phyloP scores from a whole-genome alignment of 768 basidiomycete genomes.

The Leucosporidium creatinivorum region DNA sequence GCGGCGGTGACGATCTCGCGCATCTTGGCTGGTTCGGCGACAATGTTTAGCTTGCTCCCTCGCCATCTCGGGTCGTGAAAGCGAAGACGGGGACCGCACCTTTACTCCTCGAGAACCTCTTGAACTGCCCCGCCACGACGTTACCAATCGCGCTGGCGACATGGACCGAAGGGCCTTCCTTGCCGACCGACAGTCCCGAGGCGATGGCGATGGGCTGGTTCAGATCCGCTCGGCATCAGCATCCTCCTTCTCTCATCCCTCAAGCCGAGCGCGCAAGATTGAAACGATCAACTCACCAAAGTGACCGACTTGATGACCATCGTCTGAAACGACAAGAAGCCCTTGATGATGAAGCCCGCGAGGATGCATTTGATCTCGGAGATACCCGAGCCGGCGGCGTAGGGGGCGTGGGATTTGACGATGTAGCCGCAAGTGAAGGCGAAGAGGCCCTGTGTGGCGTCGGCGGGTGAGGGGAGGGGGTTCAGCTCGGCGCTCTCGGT shows the following conservation, averaged over 20 bases:
- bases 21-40: slow-evolving; percentile 55
- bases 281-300: slow-evolving; percentile 53
- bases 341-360: slow-evolving; percentile 94
- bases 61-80: slow-evolving; percentile 35
- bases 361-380: slow-evolving; percentile 98
- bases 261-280: neutral
- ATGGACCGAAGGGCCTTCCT: slow-evolving; percentile 97
- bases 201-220: slow-evolving; percentile 87
- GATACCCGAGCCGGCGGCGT: slow-evolving; percentile 96
- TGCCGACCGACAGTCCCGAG: slow-evolving; percentile 92
- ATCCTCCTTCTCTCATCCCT: neutral
- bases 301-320: slow-evolving; percentile 91
- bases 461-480: neutral
- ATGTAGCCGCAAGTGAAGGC: slow-evolving; percentile 82
- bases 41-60: neutral
- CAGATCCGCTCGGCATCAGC: neutral
- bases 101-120: slow-evolving; percentile 76
- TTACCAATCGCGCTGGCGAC: slow-evolving; percentile 90
- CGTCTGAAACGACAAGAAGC: slow-evolving; percentile 81
- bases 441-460: slow-evolving; percentile 56
- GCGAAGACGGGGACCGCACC: too few relatives aligned
- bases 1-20: slow-evolving; percentile 89
- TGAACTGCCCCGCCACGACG: slow-evolving; percentile 77
- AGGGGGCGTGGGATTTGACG: slow-evolving; percentile 78
- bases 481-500: neutral